phyloP scores from a whole-genome alignment of 1,284 basidiomycete genomes.

The Ustilago loliicola region DNA sequence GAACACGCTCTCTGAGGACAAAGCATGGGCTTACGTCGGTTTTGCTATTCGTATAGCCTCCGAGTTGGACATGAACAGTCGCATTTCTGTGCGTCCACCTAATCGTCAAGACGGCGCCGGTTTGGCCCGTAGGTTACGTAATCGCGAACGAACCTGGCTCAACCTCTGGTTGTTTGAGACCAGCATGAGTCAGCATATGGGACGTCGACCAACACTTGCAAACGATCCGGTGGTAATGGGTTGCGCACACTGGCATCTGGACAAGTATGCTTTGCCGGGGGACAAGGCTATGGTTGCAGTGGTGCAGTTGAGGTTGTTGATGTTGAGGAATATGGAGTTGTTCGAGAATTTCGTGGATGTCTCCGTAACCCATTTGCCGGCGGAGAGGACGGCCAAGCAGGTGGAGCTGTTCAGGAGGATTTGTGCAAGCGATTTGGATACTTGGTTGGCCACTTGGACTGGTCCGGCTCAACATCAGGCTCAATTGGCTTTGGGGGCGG shows the following conservation, averaged over 20 bases:
- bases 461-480: conserved; percentile 22
- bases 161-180: conserved; percentile 59
- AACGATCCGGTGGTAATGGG: conserved; percentile 56
- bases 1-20: conserved; percentile 50
- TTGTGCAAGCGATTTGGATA: conserved; percentile 43
- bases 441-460: conserved; percentile 55
- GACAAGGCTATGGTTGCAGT: conserved; percentile 57
- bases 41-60: conserved; percentile 55
- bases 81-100: conserved; percentile 24
- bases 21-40: conserved; percentile 52
- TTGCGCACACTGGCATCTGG: conserved; percentile 52
- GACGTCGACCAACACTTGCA: conserved; percentile 48
- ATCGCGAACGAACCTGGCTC: conserved; percentile 53
- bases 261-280: conserved; percentile 42
- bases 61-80: conserved; percentile 57
- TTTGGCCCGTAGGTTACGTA: conserved; percentile 35
- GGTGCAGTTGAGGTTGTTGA: conserved; percentile 46
- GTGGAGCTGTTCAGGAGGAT: conserved; percentile 51
- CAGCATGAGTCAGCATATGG: conserved; percentile 59
- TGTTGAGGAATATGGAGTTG: conserved; percentile 46
- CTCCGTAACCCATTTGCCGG: conserved; percentile 8
- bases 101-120: conserved; percentile 34
- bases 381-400: conserved; percentile 35
- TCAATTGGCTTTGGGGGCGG: background rate
- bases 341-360: conserved; percentile 54